Base-by-base conservation (phyloP, 495 filamentous ascomycete genomes). In the Lophium mytilinum region DNA sequence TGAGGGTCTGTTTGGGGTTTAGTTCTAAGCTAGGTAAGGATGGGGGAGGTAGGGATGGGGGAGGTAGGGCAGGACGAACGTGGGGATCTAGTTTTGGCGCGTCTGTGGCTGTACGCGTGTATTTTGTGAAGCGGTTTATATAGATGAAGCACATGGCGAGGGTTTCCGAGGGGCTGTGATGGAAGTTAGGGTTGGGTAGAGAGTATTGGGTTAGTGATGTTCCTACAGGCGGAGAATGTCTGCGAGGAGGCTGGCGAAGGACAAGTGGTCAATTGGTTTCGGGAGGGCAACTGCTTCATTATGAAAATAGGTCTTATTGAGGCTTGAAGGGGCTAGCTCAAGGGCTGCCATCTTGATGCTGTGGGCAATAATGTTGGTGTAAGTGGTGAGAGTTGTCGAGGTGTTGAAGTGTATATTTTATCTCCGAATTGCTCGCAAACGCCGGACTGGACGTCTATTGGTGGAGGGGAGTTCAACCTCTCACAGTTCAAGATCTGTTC, bases 81-180 rank as follows among this genome's bases (percentile, higher is more conserved):
- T 68, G 59, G 42, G 64, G 50, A 40, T 71, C 67, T 37, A 72
- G 67, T 19, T 43, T 40, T 40, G 37, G 52, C 41, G 36, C 11
- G 54, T 48, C 65, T 4, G 34, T 34, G 9, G 49, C 50, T 18
- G 64, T 65, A 30, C 62, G 62, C 35, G 55, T 57, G 61, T 75
- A 76, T 62, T 67, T 70, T 57, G 12, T 36, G 49, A 52, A 52
- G 17, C 36, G 49, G 15, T 76, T 67, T n/a, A 73, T 60, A 56
- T 76, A 76, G 52, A 74, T 64, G 50, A 72, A 76, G 36, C 71
- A 61, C 73, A 73, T 76, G 19, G 72, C 65, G 15, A 76, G 54
- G 9, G 71, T 66, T 64, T 76, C 72, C 33, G 71, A 63, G 7
- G 73, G 72, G 33, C 67, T 71, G 52, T 12, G 49, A 17, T 14